Evolutionary conservation across 495 filamentous ascomycete genomes (phyloP).

Genomic region (Daldinia vernicosa): DNA sequence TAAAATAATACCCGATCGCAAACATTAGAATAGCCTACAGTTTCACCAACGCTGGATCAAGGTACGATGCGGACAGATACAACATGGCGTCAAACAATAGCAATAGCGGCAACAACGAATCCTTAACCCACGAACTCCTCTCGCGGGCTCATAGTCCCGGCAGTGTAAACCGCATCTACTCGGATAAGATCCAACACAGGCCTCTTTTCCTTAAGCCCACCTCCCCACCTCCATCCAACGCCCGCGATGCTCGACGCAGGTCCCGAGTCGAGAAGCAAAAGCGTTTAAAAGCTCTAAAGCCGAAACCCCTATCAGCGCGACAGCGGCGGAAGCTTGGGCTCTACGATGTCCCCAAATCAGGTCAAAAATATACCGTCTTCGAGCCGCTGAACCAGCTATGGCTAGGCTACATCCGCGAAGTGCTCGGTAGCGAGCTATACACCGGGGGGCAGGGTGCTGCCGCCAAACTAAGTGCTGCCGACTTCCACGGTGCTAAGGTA

Average conservation of each 20-base stretch:
- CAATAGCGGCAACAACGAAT: constrained; percentile 43
- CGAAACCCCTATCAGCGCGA: constrained; percentile 79
- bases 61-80: not conserved
- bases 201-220: constrained; percentile 82
- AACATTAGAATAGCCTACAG: no score
- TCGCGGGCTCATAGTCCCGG: constrained; percentile 76
- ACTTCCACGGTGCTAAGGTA: constrained; percentile 88
- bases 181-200: constrained; percentile 81
- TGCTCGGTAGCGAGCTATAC: constrained; percentile 64
- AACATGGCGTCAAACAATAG: constrained; percentile 32
- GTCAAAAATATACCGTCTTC: constrained; percentile 79
- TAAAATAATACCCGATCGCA: no score
- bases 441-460: constrained; percentile 56
- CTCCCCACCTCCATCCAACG: constrained; percentile 68
- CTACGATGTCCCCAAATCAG: constrained; percentile 73
- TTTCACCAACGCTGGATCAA: no score
- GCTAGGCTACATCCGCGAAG: constrained; percentile 82
- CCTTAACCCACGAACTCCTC: constrained; percentile 74
- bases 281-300: constrained; percentile 67
- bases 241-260: constrained; percentile 69
- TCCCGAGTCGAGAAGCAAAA: constrained; percentile 64
- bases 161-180: constrained; percentile 73
- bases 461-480: constrained; percentile 79
- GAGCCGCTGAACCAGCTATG: constrained; percentile 79
- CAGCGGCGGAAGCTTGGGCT: constrained; percentile 77